Percentiles rank a stretch among this genome's conserved stretches.
Evolutionary conservation across 2,329 filamentous ascomycete species (phyloP).

Genomic region (Pseudogymnoascus sp.): DNA sequence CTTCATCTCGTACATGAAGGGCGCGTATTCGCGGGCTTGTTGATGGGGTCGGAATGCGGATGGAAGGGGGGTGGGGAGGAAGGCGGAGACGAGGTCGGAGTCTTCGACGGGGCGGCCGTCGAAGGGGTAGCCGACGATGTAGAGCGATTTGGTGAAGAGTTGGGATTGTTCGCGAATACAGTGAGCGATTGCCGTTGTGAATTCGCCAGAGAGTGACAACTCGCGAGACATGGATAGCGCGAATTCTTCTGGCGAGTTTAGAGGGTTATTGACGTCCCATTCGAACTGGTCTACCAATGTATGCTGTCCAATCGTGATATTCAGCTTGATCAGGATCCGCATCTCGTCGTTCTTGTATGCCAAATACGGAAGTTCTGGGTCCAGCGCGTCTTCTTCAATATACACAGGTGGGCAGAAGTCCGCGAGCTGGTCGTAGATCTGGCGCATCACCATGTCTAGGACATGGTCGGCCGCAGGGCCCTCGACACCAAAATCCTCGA

Average conservation of each 20-base stretch:
- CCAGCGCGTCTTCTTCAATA: conserved; percentile 81
- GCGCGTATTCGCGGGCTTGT: conserved; percentile 87
- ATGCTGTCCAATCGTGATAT: conserved; percentile 93
- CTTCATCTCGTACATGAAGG: conserved; percentile 88
- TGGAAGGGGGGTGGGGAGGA: conserved; percentile 75
- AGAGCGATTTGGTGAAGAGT: conserved; percentile 86
- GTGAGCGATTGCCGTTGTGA: conserved; percentile 94
- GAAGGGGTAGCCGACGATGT: conserved; percentile 88
- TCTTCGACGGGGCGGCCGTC: conserved; percentile 91
- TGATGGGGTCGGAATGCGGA: conserved; percentile 84
- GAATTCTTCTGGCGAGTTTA: conserved; percentile 92
- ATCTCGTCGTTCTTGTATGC: conserved; percentile 99
- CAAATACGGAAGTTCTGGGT: conserved; percentile 80
- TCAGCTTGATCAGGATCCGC: conserved; percentile 90
- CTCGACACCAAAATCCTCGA: conserved; percentile 83
- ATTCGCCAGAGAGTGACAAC: conserved; percentile 86
- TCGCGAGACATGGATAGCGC: conserved; percentile 83
- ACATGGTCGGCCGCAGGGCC: conserved; percentile 60
- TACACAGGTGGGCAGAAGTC: conserved; percentile 92
- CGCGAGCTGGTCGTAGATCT: conserved; percentile 81
- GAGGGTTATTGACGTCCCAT: conserved; percentile 95
- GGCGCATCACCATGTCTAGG: conserved; percentile 52
- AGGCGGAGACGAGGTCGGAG: conserved; percentile 75
- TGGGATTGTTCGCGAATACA: conserved; percentile 95
- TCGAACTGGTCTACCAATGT: conserved; percentile 96